phyloP scores from a whole-genome alignment of 2,329 filamentous ascomycete genomes.

The Elsinoe necatrix region DNA sequence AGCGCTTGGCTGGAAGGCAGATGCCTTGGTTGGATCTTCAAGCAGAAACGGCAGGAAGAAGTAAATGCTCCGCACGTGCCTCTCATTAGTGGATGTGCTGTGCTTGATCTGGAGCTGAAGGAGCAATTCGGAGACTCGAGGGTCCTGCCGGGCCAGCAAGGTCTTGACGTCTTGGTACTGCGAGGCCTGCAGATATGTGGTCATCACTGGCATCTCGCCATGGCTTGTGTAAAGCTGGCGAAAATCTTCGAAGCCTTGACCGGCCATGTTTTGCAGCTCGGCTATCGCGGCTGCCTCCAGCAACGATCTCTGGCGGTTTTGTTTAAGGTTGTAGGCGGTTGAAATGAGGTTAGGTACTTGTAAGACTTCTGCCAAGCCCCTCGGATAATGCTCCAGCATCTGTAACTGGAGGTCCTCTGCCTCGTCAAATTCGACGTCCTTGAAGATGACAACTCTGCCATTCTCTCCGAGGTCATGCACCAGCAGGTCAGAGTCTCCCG shows the following conservation, averaged over 20 bases:
- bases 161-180: not conserved
- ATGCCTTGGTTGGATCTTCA: conserved; percentile 36
- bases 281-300: conserved; percentile 25
- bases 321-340: conserved; percentile 34
- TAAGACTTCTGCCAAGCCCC: conserved; percentile 39
- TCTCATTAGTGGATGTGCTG: not conserved
- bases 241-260: conserved; percentile 26
- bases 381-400: conserved; percentile 33
- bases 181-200: not conserved
- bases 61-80: conserved; percentile 25
- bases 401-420: conserved; percentile 19
- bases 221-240: not conserved
- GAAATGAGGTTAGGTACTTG: conserved; percentile 33
- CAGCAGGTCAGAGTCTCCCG: conserved; percentile 80
- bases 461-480: conserved; percentile 58
- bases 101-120: conserved; percentile 34
- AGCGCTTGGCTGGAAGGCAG: conserved; percentile 36
- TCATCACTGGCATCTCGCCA: conserved; percentile 21
- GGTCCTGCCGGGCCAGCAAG: conserved; percentile 30
- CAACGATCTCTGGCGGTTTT: conserved; percentile 28
- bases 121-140: conserved; percentile 44
- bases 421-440: conserved; percentile 45
- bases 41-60: conserved; percentile 60
- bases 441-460: conserved; percentile 60
- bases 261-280: conserved; percentile 19